phyloP scores from a whole-genome alignment of 805 yeast species.

The Yarrowia sp. region DNA sequence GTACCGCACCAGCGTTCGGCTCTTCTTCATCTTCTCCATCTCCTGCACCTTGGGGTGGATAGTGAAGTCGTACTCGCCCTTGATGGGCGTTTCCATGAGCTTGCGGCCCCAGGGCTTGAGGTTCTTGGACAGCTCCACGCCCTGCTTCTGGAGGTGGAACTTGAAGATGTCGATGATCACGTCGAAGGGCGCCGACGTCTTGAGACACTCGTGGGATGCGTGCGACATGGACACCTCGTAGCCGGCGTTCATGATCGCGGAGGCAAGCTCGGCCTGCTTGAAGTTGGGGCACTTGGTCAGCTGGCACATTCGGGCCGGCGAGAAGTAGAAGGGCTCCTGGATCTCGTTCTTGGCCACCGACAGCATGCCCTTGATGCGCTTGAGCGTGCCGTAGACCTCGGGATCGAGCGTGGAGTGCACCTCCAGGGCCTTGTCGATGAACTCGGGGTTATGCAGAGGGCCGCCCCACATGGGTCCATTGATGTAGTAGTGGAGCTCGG shows the following conservation, averaged over 20 bases:
- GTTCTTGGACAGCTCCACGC: slow-evolving; percentile 3
- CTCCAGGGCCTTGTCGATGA: slow-evolving; percentile 62
- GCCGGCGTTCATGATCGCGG: slow-evolving; percentile 84
- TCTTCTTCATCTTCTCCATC: slow-evolving; percentile 61
- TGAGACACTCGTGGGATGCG: slow-evolving; percentile 78
- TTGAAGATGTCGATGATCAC: slow-evolving; percentile 61
- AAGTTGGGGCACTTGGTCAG: slow-evolving; percentile 81
- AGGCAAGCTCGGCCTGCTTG: slow-evolving; percentile 63
- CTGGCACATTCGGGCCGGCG: slow-evolving; percentile 72
- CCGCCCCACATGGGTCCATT: slow-evolving; percentile 99
- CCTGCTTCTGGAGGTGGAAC: background rate
- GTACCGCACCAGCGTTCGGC: slow-evolving; percentile 72
- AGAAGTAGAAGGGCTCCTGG: slow-evolving; percentile 72
- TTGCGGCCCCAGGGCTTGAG: slow-evolving; percentile 19
- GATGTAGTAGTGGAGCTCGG: slow-evolving; percentile 66
- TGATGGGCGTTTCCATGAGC: slow-evolving; percentile 15
- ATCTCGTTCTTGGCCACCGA: slow-evolving; percentile 78
- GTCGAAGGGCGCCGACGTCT: slow-evolving; percentile 87
- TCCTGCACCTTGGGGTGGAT: slow-evolving; percentile 54
- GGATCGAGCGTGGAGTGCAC: slow-evolving; percentile 51
- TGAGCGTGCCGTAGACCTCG: slow-evolving; percentile 68
- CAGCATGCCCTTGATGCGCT: slow-evolving; percentile 89
- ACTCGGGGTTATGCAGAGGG: slow-evolving; percentile 64
- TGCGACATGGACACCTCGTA: slow-evolving; percentile 83
- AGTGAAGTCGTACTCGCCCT: slow-evolving; percentile 45